Base-by-base conservation (phyloP, 2,329 filamentous ascomycete genomes). In the Aspergillus hortae region DNA sequence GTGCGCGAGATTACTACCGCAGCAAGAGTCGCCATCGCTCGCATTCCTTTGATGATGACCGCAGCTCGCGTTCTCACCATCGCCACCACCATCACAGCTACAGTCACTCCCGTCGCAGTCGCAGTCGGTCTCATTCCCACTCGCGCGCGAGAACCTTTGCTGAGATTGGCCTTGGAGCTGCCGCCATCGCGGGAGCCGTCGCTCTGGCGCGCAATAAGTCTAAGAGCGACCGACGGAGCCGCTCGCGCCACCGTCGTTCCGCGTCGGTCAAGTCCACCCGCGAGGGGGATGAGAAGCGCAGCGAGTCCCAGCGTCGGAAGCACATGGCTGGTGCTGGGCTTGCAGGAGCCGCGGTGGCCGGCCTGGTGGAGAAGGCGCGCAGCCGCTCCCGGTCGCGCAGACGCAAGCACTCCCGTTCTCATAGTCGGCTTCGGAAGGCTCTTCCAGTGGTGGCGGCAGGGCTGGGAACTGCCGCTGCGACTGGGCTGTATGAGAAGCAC, bases 401-500 rank as follows among this genome's bases (percentile, higher is more conserved):
- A 54, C 77, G 78, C 36, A 73, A 72, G 21, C 73, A 77, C 38
- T 71, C 71, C 48, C 77, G 80, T 27, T 83, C 80, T 38, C 77
- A 74, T 51, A 84, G 81, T 61, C 76, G 80, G 25, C 53, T 85
- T 35, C 74, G 80, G 53, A 72, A 80, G 55, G 82, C 80, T 44
- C 73, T 83, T 5, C 83, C 83, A 1, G 80, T 86, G 49, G 78
- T 81, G 58, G 83, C 81, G 38, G 81, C 82, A 48, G 83, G 83
- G 45, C 69, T 84, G 12, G 80, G 81, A 43, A 82, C 80, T 57
- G 84, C 84, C 38, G 84, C 82, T 12, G 73, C 83, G 30, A 80
- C 83, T 52, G 81, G 80, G 21, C 65, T 86, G 14, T 86, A 85
- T 61, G 84, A 86, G 67, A 83, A 79, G 61, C 80, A 78, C 54